Evolutionary conservation across 2,329 filamentous ascomycete genomes (phyloP).

Genomic region (Phaeophleospora eucalypticola): DNA sequence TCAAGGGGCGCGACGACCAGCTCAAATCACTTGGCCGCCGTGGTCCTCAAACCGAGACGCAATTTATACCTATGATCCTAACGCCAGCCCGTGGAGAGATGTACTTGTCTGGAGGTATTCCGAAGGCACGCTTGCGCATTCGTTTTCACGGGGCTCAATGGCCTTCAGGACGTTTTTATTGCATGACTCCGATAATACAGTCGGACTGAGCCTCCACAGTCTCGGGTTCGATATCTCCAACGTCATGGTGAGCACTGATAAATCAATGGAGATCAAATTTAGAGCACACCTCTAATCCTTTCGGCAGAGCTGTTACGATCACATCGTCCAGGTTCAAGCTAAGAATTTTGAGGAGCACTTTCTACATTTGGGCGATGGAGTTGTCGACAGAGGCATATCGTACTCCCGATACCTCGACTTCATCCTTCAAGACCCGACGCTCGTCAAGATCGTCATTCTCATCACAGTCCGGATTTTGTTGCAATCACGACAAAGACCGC

Average conservation of each 20-base stretch:
- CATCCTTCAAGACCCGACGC: slow-evolving; percentile 5
- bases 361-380: no score
- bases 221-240: slow-evolving; percentile 4
- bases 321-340: slow-evolving; percentile 6
- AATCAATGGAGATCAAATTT: neutral
- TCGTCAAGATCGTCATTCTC: slow-evolving; percentile 7
- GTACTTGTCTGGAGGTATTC: no score
- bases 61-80: neutral
- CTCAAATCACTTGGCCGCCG: neutral
- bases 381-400: neutral
- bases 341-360: slow-evolving; percentile 2
- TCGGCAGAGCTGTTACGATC: slow-evolving; percentile 1
- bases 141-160: slow-evolving; percentile 8
- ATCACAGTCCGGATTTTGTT: slow-evolving; percentile 1
- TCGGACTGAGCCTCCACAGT: slow-evolving; percentile 5
- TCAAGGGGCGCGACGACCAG: neutral
- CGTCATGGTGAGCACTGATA: neutral
- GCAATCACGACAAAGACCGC: neutral
- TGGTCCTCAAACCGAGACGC: neutral
- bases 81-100: neutral
- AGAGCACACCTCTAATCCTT: neutral
- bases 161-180: slow-evolving; percentile 5
- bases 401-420: slow-evolving; percentile 1
- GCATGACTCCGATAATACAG: slow-evolving; percentile 8
- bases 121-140: neutral